Evolutionary conservation across 2,329 filamentous ascomycete genomes (phyloP), one percentile per base, ranked within the genome.

Genomic region (Cladophialophora exuberans): DNA sequence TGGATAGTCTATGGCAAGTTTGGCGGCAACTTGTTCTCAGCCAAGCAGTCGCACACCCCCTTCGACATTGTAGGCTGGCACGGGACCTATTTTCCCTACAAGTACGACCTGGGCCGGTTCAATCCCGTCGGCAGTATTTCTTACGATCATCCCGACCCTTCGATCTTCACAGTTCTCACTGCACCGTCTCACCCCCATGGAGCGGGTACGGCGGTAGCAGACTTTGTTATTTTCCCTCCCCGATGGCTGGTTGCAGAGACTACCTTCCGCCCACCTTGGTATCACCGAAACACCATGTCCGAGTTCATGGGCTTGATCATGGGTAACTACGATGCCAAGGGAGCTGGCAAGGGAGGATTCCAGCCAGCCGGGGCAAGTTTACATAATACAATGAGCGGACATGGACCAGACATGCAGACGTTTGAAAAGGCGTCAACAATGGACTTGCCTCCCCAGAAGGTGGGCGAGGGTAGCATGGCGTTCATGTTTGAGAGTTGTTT

Each of bases 31-130:
- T 80, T 90, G 46, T 90, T 88, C 72, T 73, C 75, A 31, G 84
- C 85, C 5, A 76, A 69, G 36, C 88, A 91, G 71, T 69, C 77
- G 9, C 88, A 91, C 68, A 86, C 84, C 0, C 88, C 88, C 0
- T 92, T 90, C 65, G 88, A 92, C 64, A 83, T 92, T 0, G 88
- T 90, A 2, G 87, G 85, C 2, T 92, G 88, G 88, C 88, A 92
- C 67, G 88, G 88, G 39, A 88, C 84, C 60, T 91, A 90, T 72
- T 87, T 87, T 57, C 88, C 88, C 0, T 90, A 84, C 79, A 92
- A 92, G 72, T 92, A 92, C 73, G 88, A 91, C 65, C 79, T 92
- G 1, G 86, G 85, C 22, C 83, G 87, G 26, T 92, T 90, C 78
- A 88, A 86, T 72, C 84, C 83, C 38, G 84, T 92, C 39, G 88